Conservation (phyloP, 2,329 filamentous ascomycete species). For the Phialemonium atrogriseum region DNA sequence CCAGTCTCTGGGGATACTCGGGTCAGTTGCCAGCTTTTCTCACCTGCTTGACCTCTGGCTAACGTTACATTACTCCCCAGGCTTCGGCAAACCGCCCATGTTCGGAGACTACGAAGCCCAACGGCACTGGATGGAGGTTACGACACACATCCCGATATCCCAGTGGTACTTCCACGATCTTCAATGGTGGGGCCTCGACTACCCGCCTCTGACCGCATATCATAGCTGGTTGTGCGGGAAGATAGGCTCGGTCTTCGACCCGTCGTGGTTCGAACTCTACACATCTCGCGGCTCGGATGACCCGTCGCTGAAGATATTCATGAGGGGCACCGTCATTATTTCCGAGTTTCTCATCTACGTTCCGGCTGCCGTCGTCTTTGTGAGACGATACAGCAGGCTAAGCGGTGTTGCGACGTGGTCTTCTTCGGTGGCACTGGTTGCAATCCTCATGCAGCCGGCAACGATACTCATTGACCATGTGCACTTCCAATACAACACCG, state of each 20-base stretch:
- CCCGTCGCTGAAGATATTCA: slow-evolving; percentile 78
- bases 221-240: slow-evolving; percentile 94
- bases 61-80: slow-evolving; percentile 39
- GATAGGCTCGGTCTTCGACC: slow-evolving; percentile 71
- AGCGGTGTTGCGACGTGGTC: slow-evolving; percentile 76
- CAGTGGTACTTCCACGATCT: slow-evolving; percentile 98
- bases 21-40: slow-evolving; percentile 42
- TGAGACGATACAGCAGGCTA: slow-evolving; percentile 69
- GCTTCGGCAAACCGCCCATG: slow-evolving; percentile 76
- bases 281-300: slow-evolving; percentile 76
- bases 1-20: slow-evolving; percentile 91
- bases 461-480: slow-evolving; percentile 91
- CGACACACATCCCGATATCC: slow-evolving; percentile 76
- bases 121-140: slow-evolving; percentile 98
- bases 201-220: slow-evolving; percentile 94
- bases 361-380: slow-evolving; percentile 77
- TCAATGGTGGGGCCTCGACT: slow-evolving; percentile 96
- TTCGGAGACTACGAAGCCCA: slow-evolving; percentile 97
- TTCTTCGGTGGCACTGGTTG: slow-evolving; percentile 74
- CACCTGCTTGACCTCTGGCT: slow-evolving; percentile 4
- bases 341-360: slow-evolving; percentile 89
- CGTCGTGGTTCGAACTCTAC: slow-evolving; percentile 80
- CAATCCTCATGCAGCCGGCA: slow-evolving; percentile 84
- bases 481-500: slow-evolving; percentile 96
- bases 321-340: slow-evolving; percentile 84